Percentiles rank a stretch among this genome's conserved stretches.
Conservation (phyloP, 208 protist species). For the Leishmania arabica region DNA sequence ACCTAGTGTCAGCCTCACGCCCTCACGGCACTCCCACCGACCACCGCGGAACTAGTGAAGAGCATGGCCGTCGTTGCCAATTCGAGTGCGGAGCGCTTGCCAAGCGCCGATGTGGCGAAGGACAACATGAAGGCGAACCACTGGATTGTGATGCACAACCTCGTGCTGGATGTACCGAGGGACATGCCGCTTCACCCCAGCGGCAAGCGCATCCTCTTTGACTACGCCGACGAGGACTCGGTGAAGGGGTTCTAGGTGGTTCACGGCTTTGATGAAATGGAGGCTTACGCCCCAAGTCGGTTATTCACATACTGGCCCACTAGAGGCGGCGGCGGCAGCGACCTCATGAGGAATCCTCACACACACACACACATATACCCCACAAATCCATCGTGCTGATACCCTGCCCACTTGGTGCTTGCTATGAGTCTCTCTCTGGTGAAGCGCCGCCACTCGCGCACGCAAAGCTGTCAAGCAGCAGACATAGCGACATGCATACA, state of each 20-base stretch:
- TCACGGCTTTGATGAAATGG: conserved; percentile 50
- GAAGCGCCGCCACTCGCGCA: not conserved
- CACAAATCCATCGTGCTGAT: not conserved
- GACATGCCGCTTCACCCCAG: conserved; percentile 68
- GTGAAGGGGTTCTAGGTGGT: conserved; percentile 63
- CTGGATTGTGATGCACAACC: conserved; percentile 39
- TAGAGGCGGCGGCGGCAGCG: not conserved
- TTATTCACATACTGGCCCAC: conserved; percentile 42
- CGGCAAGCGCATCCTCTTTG: conserved; percentile 52
- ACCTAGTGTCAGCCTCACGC: not conserved
- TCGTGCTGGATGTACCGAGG: conserved; percentile 58
- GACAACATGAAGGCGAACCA: conserved; percentile 65
- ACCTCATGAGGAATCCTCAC: not conserved
- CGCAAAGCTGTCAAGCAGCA: not conserved
- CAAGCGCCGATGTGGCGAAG: conserved; percentile 59
- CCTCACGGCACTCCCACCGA: not conserved
- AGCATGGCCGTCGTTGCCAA: not conserved
- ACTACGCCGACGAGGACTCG: conserved; percentile 64
- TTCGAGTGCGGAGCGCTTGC: conserved; percentile 19
- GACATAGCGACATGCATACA: not conserved
- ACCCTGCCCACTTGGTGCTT: not conserved
- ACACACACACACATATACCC: not conserved
- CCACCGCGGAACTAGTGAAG: not conserved
- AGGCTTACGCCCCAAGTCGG: conserved; percentile 55
- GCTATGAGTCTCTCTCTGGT: not conserved